These are phyloP conservation scores for Trypanosoma boissoni DNA, from an alignment of 208 protist species.

Conservation along the genomic window DNA sequence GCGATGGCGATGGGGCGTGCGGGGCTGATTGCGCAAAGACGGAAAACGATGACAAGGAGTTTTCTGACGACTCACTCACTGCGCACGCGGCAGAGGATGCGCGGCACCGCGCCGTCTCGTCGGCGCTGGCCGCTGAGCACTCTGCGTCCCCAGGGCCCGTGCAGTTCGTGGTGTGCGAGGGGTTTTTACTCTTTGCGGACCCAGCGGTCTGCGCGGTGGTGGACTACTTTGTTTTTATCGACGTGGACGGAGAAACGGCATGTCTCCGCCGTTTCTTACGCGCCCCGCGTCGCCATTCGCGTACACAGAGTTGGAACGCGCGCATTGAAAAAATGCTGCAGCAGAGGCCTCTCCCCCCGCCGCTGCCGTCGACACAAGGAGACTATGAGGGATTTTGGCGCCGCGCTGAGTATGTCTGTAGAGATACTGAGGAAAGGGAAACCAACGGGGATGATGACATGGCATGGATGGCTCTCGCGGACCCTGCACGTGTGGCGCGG, in stretches of 20 bases:
- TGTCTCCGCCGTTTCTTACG: conserved; percentile 59
- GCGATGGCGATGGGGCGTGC: too few relatives aligned
- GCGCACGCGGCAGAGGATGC: conserved; percentile 42
- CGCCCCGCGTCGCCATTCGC: conserved; percentile 34
- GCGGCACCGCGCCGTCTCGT: conserved; percentile 4
- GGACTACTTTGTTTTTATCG: conserved; percentile 38
- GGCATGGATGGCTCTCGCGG: conserved; percentile 22
- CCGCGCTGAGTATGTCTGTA: conserved; percentile 14
- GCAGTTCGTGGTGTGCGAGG: conserved; percentile 55
- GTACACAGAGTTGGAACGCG: conserved; percentile 11
- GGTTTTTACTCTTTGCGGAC: conserved; percentile 41
- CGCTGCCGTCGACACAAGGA: conserved; percentile 5
- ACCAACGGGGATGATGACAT: background rate
- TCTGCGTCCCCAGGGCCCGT: background rate
- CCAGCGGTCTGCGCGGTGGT: conserved; percentile 17
- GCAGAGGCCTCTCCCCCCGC: conserved; percentile 10
- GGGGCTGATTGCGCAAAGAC: too few relatives aligned
- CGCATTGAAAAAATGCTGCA: conserved; percentile 24
- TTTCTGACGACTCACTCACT: conserved; percentile 33
- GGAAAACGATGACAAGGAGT: too few relatives aligned
- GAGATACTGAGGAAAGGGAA: too few relatives aligned
- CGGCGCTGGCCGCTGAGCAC: background rate
- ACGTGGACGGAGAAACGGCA: conserved; percentile 42
- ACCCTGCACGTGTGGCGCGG: conserved; percentile 10
- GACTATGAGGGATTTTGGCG: conserved; percentile 25